Conservation (phyloP, 2,329 filamentous ascomycete genomes). For the Zasmidium angulare region DNA sequence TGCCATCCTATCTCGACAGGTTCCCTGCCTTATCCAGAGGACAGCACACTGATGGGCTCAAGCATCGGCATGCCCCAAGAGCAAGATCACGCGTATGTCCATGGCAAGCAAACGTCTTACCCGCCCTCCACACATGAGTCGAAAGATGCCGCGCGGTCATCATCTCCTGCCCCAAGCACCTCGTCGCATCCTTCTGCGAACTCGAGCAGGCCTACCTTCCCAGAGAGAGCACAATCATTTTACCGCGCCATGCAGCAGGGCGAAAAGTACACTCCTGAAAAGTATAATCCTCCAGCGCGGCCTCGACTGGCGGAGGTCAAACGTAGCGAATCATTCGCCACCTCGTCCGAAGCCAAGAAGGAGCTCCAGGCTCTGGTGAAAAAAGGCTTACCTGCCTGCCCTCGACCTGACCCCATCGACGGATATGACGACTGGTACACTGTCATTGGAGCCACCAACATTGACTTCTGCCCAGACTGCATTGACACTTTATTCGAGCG, state of each 20-base stretch:
- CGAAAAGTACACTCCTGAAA: neutral
- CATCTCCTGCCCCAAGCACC: conserved; percentile 21
- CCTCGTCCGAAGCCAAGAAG: conserved; percentile 28
- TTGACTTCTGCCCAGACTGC: conserved; percentile 82
- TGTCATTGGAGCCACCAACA: conserved; percentile 65
- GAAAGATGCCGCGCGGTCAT: conserved; percentile 9
- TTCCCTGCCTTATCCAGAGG: conserved; percentile 47
- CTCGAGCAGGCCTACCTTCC: conserved; percentile 5
- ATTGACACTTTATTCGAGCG: conserved; percentile 67
- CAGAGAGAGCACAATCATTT: neutral
- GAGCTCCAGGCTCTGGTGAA: conserved; percentile 50
- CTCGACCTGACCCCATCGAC: conserved; percentile 60
- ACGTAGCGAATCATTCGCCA: conserved; percentile 22
- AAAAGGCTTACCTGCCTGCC: conserved; percentile 63
- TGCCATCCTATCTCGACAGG: conserved; percentile 5
- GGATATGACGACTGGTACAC: conserved; percentile 79
- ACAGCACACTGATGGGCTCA: conserved; percentile 35
- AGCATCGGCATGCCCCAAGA: conserved; percentile 45
- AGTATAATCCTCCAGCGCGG: neutral
- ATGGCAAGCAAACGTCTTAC: conserved; percentile 10
- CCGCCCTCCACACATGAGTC: neutral
- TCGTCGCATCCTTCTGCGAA: conserved; percentile 7
- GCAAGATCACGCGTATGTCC: conserved; percentile 40
- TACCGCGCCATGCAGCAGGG: neutral
- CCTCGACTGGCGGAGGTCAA: conserved; percentile 12